phyloP scores from a whole-genome alignment of 2,329 filamentous ascomycete species.

The Aspergillus intermedius region DNA sequence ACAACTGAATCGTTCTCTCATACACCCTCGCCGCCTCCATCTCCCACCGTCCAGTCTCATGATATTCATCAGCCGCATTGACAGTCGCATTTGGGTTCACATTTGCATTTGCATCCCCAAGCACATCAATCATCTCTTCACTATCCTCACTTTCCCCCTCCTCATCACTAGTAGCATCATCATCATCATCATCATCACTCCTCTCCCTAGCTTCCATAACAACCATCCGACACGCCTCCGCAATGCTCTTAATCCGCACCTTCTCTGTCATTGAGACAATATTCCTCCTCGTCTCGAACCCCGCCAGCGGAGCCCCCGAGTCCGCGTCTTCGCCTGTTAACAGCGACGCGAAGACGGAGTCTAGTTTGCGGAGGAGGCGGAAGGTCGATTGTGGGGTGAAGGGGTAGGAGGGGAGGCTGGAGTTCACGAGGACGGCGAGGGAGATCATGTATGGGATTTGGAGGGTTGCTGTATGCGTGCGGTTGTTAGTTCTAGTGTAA shows the following conservation, averaged over 20 bases:
- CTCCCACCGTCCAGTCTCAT: constrained; percentile 41
- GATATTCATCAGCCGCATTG: constrained; percentile 6
- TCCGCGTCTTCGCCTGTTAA: constrained; percentile 61
- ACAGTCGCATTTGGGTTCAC: constrained; percentile 5
- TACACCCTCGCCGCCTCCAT: constrained; percentile 72
- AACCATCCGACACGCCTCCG: constrained; percentile 65
- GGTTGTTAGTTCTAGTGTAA: not conserved
- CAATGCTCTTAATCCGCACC: constrained; percentile 75
- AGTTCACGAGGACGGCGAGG: constrained; percentile 64
- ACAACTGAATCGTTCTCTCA: constrained; percentile 67
- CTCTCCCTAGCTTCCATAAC: constrained; percentile 59
- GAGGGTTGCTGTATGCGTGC: constrained; percentile 53
- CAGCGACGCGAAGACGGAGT: constrained; percentile 74
- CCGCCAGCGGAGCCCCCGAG: constrained; percentile 60
- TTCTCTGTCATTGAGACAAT: constrained; percentile 69
- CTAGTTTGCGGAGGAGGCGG: constrained; percentile 66
- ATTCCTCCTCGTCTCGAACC: constrained; percentile 56
- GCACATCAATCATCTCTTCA: constrained; percentile 23
- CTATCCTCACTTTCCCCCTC: constrained; percentile 26
- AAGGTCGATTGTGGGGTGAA: constrained; percentile 64
- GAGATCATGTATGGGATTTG: constrained; percentile 80
- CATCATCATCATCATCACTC: constrained; percentile 37
- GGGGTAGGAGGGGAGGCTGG: constrained; percentile 66
- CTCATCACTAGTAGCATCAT: constrained; percentile 26
- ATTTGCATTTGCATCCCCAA: constrained; percentile 6